Base-by-base conservation (phyloP, 2,329 filamentous ascomycete genomes). In the Penicillium verrucosum region DNA sequence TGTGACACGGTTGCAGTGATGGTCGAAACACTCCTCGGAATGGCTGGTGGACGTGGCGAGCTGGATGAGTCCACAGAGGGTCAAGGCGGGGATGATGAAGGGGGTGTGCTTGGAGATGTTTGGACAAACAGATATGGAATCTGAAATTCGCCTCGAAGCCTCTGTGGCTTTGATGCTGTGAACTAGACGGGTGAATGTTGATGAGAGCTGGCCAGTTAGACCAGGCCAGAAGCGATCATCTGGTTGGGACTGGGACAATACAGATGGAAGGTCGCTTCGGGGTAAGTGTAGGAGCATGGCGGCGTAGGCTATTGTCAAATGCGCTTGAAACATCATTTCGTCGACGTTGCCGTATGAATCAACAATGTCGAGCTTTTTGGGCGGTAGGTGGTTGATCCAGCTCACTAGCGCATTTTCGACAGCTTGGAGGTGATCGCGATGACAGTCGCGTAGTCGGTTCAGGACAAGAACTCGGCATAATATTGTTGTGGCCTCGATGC, bases 301-400 rank as follows among this genome's bases (percentile, higher is more conserved):
- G 5, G 80, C 79, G 53, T 73, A 75, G 29, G 69, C 65, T 42
- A 75, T 74, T 7, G 67, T 73, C n/a, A 70, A 57, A 41, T 76
- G 73, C 6, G 74, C 73, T 46, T 74, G 68, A 49, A 75, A 73
- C 40, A 77, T 67, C 66, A 73, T 72, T 53, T 95, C 90, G 69
- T 96, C 92, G 16, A 92, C 80, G 60, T 85, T 82, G 25, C 89
- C 87, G 61, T 87, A 84, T 62, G 82, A 82, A 63, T 85, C 83
- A 43, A 93, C 78, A 12, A 89, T 81, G 59, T 89, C 83, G 52
- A 82, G 80, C 73, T 94, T 94, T 27, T 80, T 78, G 1, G 80
- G 75, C 0, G 92, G 91, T 1, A 96, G 77, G 65, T 93, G 88
- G 44, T 93, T 82, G 42, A 84, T 81, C 89, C 90, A 96, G 70